phyloP scores from a whole-genome alignment of 495 filamentous ascomycete genomes.

The Aspergillus panamensis region DNA sequence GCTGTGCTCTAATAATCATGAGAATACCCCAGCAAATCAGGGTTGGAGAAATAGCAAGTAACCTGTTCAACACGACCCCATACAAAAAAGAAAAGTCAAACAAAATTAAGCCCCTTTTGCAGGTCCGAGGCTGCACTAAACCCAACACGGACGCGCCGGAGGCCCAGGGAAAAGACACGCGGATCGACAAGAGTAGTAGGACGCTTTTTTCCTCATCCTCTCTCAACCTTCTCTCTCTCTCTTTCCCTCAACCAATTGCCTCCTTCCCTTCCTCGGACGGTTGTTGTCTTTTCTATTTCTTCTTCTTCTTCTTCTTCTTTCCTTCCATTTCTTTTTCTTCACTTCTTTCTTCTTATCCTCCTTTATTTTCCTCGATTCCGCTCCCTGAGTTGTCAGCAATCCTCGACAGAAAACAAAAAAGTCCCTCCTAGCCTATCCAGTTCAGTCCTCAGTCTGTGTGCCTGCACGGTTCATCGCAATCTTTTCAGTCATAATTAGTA shows the following conservation, averaged over 20 bases:
- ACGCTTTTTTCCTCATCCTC: constrained; percentile 11
- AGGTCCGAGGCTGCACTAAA: constrained; percentile 22
- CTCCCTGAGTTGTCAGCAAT: constrained; percentile 9
- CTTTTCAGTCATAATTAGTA: constrained; percentile 19
- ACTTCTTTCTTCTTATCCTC: constrained; percentile 29
- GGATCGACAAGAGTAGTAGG: constrained; percentile 12
- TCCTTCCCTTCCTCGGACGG: constrained; percentile 10
- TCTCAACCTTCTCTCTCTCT: constrained; percentile 23
- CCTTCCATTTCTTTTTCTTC: constrained; percentile 25
- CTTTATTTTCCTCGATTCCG: constrained; percentile 15
- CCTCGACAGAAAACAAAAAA: constrained; percentile 10
- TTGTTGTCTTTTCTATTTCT: constrained; percentile 21
- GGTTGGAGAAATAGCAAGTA: neutral
- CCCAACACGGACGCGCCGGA: constrained; percentile 36
- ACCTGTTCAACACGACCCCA: neutral
- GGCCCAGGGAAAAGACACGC: constrained; percentile 21
- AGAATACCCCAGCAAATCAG: neutral
- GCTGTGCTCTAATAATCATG: neutral
- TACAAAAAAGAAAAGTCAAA: neutral
- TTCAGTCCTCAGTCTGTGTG: constrained; percentile 1
- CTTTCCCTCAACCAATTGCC: constrained; percentile 24
- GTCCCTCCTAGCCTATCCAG: constrained; percentile 5
- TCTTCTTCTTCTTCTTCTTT: constrained; percentile 19
- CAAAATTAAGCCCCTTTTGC: constrained; percentile 1
- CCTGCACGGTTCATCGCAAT: neutral